phyloP scores from a whole-genome alignment of 169 alveolate genomes.

The Eimeria brunetti region DNA sequence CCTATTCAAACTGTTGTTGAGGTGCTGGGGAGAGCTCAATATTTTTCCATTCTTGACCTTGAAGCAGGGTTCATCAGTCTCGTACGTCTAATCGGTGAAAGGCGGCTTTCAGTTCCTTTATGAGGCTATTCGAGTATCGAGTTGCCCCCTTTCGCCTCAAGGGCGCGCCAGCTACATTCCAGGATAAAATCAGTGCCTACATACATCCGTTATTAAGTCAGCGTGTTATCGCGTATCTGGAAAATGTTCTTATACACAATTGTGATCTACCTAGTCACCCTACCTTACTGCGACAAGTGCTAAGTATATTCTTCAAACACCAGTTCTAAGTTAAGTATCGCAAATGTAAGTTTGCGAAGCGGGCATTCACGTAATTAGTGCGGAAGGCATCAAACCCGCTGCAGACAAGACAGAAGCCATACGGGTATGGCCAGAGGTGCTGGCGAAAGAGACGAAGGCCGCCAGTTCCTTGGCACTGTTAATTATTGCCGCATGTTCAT shows the following conservation, averaged over 20 bases:
- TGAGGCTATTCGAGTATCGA: not conserved
- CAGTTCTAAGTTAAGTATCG: not conserved
- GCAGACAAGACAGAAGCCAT: not conserved
- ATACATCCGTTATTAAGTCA: not conserved
- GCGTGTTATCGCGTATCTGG: not conserved
- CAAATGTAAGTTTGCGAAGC: not conserved
- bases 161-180: not conserved
- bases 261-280: not conserved
- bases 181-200: no score
- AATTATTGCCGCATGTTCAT: not conserved
- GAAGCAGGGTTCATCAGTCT: not conserved
- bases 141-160: not conserved
- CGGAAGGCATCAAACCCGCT: not conserved
- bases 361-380: not conserved
- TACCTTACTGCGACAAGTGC: not conserved
- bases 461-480: not conserved
- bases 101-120: not conserved
- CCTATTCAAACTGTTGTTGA: not conserved
- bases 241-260: not conserved
- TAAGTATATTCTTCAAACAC: not conserved
- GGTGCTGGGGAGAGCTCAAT: not conserved
- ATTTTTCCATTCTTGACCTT: not conserved
- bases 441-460: not conserved
- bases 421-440: not conserved
- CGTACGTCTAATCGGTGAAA: not conserved